Conservation (phyloP, 2,329 filamentous ascomycete species). For the Botrytis hyacinthi region DNA sequence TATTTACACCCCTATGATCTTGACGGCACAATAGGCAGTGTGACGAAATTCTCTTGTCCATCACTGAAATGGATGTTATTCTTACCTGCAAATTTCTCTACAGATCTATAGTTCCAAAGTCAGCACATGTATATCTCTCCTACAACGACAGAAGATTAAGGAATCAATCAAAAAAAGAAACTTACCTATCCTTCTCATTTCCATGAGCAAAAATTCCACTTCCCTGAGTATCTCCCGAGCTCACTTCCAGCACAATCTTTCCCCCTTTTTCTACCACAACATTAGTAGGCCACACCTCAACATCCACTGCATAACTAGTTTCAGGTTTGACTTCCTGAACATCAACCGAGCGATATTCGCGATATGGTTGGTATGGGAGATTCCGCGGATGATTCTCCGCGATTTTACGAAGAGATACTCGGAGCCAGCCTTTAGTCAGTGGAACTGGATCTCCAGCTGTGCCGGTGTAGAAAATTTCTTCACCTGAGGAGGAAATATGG, state of each 20-base stretch:
- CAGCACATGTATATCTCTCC: neutral
- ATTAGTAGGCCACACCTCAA: neutral
- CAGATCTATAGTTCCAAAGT: neutral
- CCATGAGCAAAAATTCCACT: neutral
- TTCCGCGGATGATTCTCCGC: neutral
- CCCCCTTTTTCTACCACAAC: neutral
- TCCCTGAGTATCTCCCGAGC: neutral
- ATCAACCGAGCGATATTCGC: neutral
- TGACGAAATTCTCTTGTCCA: neutral
- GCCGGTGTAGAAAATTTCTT: neutral
- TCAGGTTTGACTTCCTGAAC: neutral
- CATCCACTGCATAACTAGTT: neutral
- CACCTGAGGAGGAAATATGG: neutral
- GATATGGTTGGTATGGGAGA: neutral
- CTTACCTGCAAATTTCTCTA: neutral
- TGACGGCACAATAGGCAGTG: neutral
- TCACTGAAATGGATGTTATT: neutral
- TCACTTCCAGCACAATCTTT: neutral
- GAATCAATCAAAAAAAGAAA: neutral
- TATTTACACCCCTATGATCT: neutral
- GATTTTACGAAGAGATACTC: neutral
- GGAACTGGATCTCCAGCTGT: neutral
- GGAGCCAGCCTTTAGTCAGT: neutral
- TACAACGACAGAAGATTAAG: neutral
- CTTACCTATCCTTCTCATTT: neutral